phyloP scores from a whole-genome alignment of 2,329 filamentous ascomycete genomes.

The Colletotrichum noveboracense region DNA sequence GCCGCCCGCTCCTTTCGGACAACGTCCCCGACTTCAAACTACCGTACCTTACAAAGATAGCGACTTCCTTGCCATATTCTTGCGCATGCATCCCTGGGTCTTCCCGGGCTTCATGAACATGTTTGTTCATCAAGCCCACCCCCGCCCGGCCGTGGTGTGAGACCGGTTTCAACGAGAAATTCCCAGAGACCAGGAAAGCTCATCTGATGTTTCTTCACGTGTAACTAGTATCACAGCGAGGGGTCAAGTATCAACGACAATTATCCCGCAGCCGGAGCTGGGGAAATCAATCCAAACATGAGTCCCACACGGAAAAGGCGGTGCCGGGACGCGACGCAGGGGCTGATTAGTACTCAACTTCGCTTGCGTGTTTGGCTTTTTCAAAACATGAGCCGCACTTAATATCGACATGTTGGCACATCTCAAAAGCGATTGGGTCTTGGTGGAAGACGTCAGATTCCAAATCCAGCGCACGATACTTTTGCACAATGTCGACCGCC shows the following conservation, averaged over 20 bases:
- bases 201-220: conserved; percentile 13
- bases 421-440: background rate
- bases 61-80: background rate
- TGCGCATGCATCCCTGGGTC: background rate
- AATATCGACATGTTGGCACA: conserved; percentile 6
- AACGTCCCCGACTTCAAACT: background rate
- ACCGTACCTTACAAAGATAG: background rate
- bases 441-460: background rate
- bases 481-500: conserved; percentile 4
- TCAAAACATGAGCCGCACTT: conserved; percentile 4
- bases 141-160: conserved; percentile 1
- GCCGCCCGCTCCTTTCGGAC: background rate
- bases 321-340: conserved; percentile 5
- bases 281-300: background rate
- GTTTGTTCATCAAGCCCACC: conserved; percentile 6
- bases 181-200: background rate
- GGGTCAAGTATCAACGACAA: conserved; percentile 8
- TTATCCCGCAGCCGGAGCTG: background rate
- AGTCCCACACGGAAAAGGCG: conserved; percentile 10
- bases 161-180: conserved; percentile 10
- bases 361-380: background rate
- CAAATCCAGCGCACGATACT: background rate
- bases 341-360: background rate
- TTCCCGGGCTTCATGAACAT: background rate
- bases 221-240: conserved; percentile 14